Evolutionary conservation across 2,329 filamentous ascomycete genomes (phyloP).

Genomic region (Tolypocladium capitatum): DNA sequence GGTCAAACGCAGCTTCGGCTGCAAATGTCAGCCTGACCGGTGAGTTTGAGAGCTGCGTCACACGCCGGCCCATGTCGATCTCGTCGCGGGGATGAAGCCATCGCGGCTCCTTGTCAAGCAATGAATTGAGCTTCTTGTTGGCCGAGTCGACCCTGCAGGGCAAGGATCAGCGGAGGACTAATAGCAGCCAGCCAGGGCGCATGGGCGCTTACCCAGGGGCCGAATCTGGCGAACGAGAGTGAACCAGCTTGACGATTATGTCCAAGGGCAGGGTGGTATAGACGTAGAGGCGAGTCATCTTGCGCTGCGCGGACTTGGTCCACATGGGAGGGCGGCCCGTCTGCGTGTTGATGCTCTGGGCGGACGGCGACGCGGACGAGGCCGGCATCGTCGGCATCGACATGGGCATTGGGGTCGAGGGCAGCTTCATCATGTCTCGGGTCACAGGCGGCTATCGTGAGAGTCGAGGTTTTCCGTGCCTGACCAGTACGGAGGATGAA

Average conservation of each 20-base stretch:
- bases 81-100: conserved; percentile 40
- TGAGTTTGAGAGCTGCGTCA: conserved; percentile 29
- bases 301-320: conserved; percentile 38
- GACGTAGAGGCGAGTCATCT: conserved; percentile 41
- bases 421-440: background rate
- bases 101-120: conserved; percentile 45
- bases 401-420: conserved; percentile 1
- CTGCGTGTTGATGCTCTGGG: background rate
- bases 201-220: conserved; percentile 31
- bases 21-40: conserved; percentile 14
- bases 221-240: conserved; percentile 25
- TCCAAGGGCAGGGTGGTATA: conserved; percentile 40
- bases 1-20: background rate
- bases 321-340: conserved; percentile 43
- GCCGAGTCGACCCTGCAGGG: conserved; percentile 29
- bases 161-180: background rate
- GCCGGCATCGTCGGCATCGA: conserved; percentile 3
- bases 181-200: background rate
- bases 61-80: conserved; percentile 37
- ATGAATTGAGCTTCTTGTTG: conserved; percentile 42
- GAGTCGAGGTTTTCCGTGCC: background rate
- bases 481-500: background rate
- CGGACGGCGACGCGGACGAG: conserved; percentile 1
- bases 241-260: conserved; percentile 35
- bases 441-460: background rate